Base-by-base conservation (phyloP, 139 green algal genomes). In the Chlamydomonas schloesseri region DNA sequence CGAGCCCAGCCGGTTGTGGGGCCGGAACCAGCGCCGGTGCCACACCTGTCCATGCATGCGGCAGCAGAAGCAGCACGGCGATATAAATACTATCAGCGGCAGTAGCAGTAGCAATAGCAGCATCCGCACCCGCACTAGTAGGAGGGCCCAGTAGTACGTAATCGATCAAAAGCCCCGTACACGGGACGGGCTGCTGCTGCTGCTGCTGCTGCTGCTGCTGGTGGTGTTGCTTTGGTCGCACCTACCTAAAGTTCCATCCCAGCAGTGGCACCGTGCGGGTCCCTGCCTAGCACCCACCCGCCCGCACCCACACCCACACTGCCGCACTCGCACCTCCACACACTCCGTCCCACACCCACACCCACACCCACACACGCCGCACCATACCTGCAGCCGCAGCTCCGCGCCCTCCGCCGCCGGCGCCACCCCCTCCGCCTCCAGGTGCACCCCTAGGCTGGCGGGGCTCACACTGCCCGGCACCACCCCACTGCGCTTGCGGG, bases 1-100 rank as follows among this genome's bases (percentile, higher is more conserved):
- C 15, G 17, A 5, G 50, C 79, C 79, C 65, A 85, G 79, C 14
- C 37, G 79, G 37, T 37, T 28, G 31, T 73, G 23, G n/a, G 26
- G 47, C 23, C 20, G 65, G 68, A 85, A 85, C 79, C 79, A 85
- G 47, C 79, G 79, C 33, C 79, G 79, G 79, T 85, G 79, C 67
- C 47, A 69, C 68, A 85, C 79, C 79, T 84, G 78, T 1, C 11
- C 50, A 2, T 8, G 57, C 17, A 33, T 11, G 68, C 20, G 68
- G 33, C 0, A 1, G 68, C 28, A 8, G 33, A 55, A 53, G 23
- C 8, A 33, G 67, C 15, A 31, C 33, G 46, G 29, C 46, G 13
- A 28, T 29, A 9, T 46, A 28, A 26, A 11, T 11, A 14, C 11
- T 57, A 57, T 57, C 11, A 11, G 50, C 14, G 50, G 14, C 14